phyloP scores from a whole-genome alignment of 306 rosid genomes.

The Sindora glabra region DNA sequence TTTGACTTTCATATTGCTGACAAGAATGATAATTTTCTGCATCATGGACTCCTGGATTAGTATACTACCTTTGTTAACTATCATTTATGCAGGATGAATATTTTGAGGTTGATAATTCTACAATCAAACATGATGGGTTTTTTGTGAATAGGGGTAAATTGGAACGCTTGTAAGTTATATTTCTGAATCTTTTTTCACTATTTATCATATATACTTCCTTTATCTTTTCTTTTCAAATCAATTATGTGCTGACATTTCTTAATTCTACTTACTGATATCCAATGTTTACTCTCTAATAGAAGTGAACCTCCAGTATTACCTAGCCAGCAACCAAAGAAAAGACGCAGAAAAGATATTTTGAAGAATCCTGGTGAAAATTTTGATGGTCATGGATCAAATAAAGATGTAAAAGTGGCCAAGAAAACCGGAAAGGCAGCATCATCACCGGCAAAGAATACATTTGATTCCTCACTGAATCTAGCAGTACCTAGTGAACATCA shows the following conservation, averaged over 20 bases:
- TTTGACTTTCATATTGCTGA: slow-evolving; percentile 16
- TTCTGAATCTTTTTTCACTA: background rate
- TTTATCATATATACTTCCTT: background rate
- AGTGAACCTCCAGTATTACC: slow-evolving; percentile 56
- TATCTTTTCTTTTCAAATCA: background rate
- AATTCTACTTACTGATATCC: background rate
- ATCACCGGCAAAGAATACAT: slow-evolving; percentile 37
- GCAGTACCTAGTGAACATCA: slow-evolving; percentile 34
- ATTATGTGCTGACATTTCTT: background rate
- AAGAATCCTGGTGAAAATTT: slow-evolving; percentile 57
- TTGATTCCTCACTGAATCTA: slow-evolving; percentile 40
- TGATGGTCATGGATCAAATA: slow-evolving; percentile 43
- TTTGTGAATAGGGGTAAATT: slow-evolving; percentile 87
- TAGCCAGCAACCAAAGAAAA: slow-evolving; percentile 87
- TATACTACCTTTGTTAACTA: slow-evolving; percentile 3
- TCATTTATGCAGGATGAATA: slow-evolving; percentile 95
- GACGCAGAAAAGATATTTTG: slow-evolving; percentile 74
- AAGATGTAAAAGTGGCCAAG: slow-evolving; percentile 59
- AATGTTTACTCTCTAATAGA: slow-evolving; percentile 24
- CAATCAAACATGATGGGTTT: slow-evolving; percentile 90
- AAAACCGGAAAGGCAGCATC: slow-evolving; percentile 45
- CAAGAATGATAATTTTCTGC: slow-evolving; percentile 1
- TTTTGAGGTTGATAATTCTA: slow-evolving; percentile 89
- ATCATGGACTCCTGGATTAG: background rate
- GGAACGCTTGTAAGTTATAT: slow-evolving; percentile 79